Percentiles rank a stretch among this genome's conserved stretches.
Evolutionary conservation across 1,139 yeast species (phyloP).

Genomic region (Geotrichum carabidarum): DNA sequence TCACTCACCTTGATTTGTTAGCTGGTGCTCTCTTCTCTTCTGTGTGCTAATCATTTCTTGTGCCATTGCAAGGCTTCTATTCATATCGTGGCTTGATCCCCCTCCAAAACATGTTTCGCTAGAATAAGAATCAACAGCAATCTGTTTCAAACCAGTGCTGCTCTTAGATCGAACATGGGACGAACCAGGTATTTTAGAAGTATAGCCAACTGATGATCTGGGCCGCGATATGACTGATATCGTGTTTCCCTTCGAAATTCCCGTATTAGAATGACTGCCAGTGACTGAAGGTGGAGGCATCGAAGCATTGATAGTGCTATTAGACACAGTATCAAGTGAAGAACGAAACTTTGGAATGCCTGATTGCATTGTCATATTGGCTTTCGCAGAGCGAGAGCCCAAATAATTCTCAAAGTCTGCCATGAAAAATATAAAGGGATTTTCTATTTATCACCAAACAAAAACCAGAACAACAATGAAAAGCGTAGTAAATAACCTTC

Average conservation of each 20-base stretch:
- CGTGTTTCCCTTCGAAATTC: background rate
- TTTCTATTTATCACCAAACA: background rate
- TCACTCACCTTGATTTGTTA: background rate
- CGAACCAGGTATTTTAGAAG: background rate
- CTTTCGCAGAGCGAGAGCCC: background rate
- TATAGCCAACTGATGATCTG: background rate
- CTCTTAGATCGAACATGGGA: constrained; percentile 2
- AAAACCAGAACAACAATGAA: no score
- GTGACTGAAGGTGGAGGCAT: background rate
- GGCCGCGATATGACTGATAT: constrained; percentile 1
- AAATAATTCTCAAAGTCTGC: background rate
- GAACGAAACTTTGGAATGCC: background rate
- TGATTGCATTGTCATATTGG: background rate
- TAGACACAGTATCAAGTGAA: background rate
- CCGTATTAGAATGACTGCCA: background rate
- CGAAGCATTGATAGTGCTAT: background rate
- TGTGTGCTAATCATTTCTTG: constrained; percentile 5
- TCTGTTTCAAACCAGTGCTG: constrained; percentile 4
- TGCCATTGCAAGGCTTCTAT: constrained; percentile 3
- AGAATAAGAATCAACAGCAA: constrained; percentile 1
- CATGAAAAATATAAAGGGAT: background rate
- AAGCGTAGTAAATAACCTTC: no score
- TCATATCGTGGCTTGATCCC: background rate
- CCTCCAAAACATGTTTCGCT: background rate
- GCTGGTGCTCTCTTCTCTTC: background rate